Percentiles rank a stretch among this genome's conserved stretches.
Conservation (phyloP, 768 basidiomycete genomes). For the Tylopilus sp. region DNA sequence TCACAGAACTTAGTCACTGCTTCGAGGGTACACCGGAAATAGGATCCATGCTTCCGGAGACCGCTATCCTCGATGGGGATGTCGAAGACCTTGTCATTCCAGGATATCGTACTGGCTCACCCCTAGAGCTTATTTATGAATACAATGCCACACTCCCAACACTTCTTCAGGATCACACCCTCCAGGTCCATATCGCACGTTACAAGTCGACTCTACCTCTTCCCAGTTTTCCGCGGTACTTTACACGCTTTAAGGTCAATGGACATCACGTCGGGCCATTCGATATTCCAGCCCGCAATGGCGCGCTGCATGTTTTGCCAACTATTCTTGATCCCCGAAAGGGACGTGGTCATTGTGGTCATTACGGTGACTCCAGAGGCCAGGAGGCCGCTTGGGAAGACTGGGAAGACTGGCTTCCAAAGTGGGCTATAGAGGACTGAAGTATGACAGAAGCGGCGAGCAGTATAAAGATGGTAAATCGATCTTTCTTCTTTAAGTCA, state of each 20-base stretch:
- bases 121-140: slow-evolving; percentile 10
- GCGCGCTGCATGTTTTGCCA: slow-evolving; percentile 10
- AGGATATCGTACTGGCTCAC: background rate
- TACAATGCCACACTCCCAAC: slow-evolving; percentile 11
- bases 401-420: slow-evolving; percentile 16
- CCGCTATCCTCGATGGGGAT: background rate
- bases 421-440: slow-evolving; percentile 13
- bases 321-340: slow-evolving; percentile 12
- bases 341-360: background rate
- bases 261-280: slow-evolving; percentile 2
- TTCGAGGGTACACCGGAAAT: background rate
- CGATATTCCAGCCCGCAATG: slow-evolving; percentile 14
- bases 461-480: background rate
- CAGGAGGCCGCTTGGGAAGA: slow-evolving; percentile 4
- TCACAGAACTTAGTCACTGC: background rate
- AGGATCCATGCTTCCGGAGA: background rate
- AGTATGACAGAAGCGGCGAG: background rate
- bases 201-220: slow-evolving; percentile 7
- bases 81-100: background rate
- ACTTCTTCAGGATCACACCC: slow-evolving; percentile 5
- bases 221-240: slow-evolving; percentile 1
- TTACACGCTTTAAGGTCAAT: slow-evolving; percentile 11
- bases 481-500: too few relatives aligned
- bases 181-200: slow-evolving; percentile 6
- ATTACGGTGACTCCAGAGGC: background rate